Conservation (phyloP, 169 alveolate genomes). For the Plasmodium sp. region DNA sequence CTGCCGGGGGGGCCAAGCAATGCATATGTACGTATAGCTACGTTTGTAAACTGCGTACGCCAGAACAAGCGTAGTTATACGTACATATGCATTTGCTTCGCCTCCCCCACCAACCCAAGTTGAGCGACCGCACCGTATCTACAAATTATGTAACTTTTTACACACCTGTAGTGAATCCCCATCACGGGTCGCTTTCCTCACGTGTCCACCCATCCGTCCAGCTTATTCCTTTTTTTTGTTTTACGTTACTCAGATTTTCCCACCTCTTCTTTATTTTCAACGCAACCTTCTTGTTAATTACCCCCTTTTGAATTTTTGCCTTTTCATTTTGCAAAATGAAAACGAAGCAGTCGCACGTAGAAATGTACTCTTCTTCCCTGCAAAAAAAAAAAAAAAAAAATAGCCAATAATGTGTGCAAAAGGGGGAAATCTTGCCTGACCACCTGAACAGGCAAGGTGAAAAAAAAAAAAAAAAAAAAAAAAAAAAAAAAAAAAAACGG, state of each 20-base stretch:
- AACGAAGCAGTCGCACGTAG: constrained; percentile 55
- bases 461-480: no score
- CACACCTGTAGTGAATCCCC: not conserved
- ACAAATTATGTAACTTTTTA: not conserved
- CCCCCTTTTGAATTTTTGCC: constrained; percentile 63
- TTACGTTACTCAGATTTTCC: constrained; percentile 36
- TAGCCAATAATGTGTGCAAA: not conserved
- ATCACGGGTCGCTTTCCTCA: not conserved
- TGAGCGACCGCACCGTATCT: not conserved
- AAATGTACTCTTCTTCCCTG: constrained; percentile 58
- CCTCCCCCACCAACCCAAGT: not conserved
- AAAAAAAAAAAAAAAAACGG: no score
- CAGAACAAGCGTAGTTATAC: not conserved
- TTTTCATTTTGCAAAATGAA: constrained; percentile 76
- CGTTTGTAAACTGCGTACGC: not conserved
- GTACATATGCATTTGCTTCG: not conserved
- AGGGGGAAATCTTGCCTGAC: not conserved
- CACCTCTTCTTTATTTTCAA: constrained; percentile 56
- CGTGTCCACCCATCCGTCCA: not conserved
- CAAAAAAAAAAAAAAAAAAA: not conserved
- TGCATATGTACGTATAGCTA: not conserved
- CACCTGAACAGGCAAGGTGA: constrained; percentile 3
- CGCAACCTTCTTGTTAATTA: constrained; percentile 14
- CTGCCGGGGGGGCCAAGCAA: not conserved
- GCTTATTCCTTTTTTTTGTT: constrained; percentile 50